Evolutionary conservation across 228 moss, liverwort and hornwort species (phyloP).

Genomic region (Sphagnum magellanicum): DNA sequence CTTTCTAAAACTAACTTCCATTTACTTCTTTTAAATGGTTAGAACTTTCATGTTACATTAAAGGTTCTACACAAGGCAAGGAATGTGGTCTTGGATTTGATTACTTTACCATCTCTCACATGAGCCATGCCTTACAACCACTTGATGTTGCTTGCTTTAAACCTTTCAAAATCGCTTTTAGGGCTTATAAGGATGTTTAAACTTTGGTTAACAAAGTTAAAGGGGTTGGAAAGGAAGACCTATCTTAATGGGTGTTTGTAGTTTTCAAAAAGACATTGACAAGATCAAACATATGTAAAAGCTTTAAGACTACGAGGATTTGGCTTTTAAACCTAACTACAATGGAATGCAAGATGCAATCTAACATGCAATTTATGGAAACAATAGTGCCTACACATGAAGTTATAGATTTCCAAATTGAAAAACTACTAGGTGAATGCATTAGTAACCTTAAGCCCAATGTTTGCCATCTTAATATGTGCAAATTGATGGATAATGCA

Average conservation of each 20-base stretch:
- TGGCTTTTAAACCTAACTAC: neutral
- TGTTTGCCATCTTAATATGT: too few relatives aligned
- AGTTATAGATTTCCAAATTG: too few relatives aligned
- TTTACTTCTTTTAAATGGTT: neutral
- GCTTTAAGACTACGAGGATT: neutral
- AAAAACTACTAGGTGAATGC: too few relatives aligned
- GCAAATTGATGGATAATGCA: too few relatives aligned
- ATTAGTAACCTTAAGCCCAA: too few relatives aligned
- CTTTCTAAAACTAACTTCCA: neutral
- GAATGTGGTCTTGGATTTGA: neutral
- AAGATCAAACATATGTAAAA: neutral
- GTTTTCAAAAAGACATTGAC: neutral
- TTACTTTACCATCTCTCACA: neutral
- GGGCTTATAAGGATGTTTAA: neutral
- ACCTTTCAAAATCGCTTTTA: neutral
- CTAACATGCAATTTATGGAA: too few relatives aligned
- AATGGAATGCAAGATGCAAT: neutral
- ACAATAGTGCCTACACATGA: too few relatives aligned
- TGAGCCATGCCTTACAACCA: neutral
- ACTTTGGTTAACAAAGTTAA: neutral
- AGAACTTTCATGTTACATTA: neutral
- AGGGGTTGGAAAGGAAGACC: neutral
- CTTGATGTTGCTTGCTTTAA: neutral
- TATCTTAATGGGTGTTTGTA: neutral
- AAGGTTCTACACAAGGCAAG: neutral